phyloP scores from a whole-genome alignment of 2,329 filamentous ascomycete species.

The Ceratocystis papillata region DNA sequence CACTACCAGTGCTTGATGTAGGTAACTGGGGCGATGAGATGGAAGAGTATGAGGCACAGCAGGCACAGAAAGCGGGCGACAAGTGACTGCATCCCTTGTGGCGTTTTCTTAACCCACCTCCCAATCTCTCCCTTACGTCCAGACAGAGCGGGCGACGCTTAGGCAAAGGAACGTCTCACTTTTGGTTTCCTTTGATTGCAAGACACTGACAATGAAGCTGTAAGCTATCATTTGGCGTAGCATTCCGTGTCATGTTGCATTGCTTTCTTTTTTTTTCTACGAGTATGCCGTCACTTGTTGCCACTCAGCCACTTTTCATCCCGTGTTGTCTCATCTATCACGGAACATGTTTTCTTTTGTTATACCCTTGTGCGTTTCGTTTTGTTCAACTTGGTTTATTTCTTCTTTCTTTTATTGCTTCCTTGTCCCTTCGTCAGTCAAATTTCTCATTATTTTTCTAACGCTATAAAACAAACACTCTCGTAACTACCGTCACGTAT shows the following conservation, averaged over 20 bases:
- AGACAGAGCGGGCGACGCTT: too few species aligned
- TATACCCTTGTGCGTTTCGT: slow-evolving; percentile 8
- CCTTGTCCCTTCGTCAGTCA: not conserved
- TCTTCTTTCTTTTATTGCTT: not conserved
- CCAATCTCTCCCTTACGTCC: too few species aligned
- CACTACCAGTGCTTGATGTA: slow-evolving; percentile 34
- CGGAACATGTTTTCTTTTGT: not conserved
- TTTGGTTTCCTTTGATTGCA: not conserved
- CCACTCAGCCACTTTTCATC: not conserved
- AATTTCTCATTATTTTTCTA: not conserved
- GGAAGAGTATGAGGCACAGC: slow-evolving; percentile 37
- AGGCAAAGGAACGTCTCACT: not conserved
- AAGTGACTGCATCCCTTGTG: not conserved
- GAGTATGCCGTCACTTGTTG: not conserved
- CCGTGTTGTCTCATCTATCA: not conserved
- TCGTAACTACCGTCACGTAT: not conserved
- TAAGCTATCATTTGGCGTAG: not conserved
- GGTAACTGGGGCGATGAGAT: slow-evolving; percentile 50
- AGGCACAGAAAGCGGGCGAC: not conserved
- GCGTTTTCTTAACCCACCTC: too few species aligned
- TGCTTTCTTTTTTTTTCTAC: not conserved
- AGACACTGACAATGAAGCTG: not conserved
- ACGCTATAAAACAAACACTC: not conserved
- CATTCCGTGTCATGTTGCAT: not conserved
- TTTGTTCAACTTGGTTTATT: not conserved